phyloP scores from a whole-genome alignment of 768 basidiomycete species.

The Phlegmacium glaucopus region DNA sequence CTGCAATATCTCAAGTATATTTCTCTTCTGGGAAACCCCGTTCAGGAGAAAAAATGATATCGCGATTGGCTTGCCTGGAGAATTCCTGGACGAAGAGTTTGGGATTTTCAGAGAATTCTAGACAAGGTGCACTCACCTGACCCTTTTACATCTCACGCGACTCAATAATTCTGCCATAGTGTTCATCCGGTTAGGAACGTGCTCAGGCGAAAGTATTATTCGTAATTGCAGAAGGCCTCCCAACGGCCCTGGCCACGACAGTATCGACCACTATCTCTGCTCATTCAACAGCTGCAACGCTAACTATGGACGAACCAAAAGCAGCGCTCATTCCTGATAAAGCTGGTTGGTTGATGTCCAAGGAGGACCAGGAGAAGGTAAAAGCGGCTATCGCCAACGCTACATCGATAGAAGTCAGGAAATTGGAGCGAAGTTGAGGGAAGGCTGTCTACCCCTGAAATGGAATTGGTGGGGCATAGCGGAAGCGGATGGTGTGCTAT shows the following conservation, averaged over 20 bases:
- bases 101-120: constrained; percentile 93
- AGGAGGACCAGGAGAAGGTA: constrained; percentile 86
- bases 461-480: constrained; percentile 76
- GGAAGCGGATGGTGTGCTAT: constrained; percentile 6
- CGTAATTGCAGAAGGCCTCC: constrained; percentile 73
- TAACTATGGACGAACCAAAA: constrained; percentile 81
- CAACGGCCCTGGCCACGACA: constrained; percentile 77
- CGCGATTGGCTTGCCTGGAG: constrained; percentile 94
- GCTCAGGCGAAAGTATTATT: constrained; percentile 71
- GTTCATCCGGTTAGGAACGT: constrained; percentile 58
- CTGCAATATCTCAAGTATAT: constrained; percentile 72
- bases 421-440: constrained; percentile 78
- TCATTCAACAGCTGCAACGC: constrained; percentile 53
- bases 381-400: constrained; percentile 86
- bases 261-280: constrained; percentile 72
- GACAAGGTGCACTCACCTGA: constrained; percentile 77
- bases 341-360: constrained; percentile 86
- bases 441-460: constrained; percentile 80
- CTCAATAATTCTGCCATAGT: constrained; percentile 11
- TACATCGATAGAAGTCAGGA: constrained; percentile 85
- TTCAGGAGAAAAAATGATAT: constrained; percentile 91
- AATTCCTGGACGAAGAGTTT: constrained; percentile 81
- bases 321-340: constrained; percentile 51
- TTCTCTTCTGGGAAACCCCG: constrained; percentile 78
- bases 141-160: constrained; percentile 19